These are phyloP conservation scores for Pyrenophora graminea DNA, from an alignment of 2,329 filamentous ascomycete species.

Conservation along the genomic window DNA sequence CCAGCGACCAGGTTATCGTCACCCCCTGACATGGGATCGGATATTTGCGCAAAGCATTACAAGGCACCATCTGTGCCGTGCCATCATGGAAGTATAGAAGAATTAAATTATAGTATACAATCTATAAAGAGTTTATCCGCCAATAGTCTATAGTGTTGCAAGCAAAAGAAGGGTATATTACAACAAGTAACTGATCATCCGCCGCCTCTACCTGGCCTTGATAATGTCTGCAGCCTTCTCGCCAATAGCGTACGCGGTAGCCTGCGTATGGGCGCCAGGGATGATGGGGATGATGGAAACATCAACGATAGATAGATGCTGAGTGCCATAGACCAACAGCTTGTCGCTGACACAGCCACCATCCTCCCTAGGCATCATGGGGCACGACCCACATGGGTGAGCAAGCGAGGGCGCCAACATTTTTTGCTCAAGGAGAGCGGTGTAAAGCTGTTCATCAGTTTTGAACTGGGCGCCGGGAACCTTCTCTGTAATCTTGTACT, in stretches of 20 bases:
- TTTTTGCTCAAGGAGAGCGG: constrained; percentile 21
- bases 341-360: constrained; percentile 36
- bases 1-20: no score
- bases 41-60: background rate
- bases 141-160: background rate
- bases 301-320: constrained; percentile 35
- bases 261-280: constrained; percentile 35
- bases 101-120: constrained; percentile 1
- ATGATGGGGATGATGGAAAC: constrained; percentile 41
- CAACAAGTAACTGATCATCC: no score
- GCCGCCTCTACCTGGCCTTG: constrained; percentile 22
- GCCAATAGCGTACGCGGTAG: constrained; percentile 39
- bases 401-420: constrained; percentile 34
- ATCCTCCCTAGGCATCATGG: constrained; percentile 32
- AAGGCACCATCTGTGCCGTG: background rate
- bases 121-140: constrained; percentile 2
- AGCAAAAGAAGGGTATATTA: no score
- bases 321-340: constrained; percentile 37
- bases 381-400: constrained; percentile 38
- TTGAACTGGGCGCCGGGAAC: constrained; percentile 29
- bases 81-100: background rate
- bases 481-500: constrained; percentile 28
- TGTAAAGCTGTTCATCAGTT: constrained; percentile 29
- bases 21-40: no score
- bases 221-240: constrained; percentile 44